Base-by-base conservation (phyloP, 2,329 filamentous ascomycete species). In the Ceratocystis ficicola region DNA sequence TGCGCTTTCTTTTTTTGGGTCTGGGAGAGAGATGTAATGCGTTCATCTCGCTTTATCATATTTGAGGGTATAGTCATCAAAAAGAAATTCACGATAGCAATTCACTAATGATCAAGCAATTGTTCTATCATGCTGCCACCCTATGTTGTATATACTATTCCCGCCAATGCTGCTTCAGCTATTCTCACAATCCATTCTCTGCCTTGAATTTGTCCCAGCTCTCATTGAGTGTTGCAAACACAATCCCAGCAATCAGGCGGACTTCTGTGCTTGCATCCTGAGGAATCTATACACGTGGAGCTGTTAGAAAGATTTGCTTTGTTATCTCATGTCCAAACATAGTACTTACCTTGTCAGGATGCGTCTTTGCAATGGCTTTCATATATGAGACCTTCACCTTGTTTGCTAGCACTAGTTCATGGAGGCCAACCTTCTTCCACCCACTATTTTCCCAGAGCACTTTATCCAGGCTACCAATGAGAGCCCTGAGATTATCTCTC, bases 361-460 rank as follows among this genome's bases (percentile, higher is more conserved):
- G 94, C 71, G 94, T 94, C 81, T 96, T 97, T 10, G 87, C 90
- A 81, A 99, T 97, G 5, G 93, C 94, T 83, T 96, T 96, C 94
- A 99, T 97, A 74, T 99, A 99, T 68, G 89, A 81, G 69, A 99
- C 87, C 83, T 99, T 99, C 74, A 97, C 94, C 80, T 93, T 96
- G 70, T 89, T 91, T 44, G 91, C 86, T 81, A 96, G 83, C 64
- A 99, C 88, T 70, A 99, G 76, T 77, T 99, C 94, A 69, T 92
- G 87, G 84, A 99, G 85, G 41, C 90, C 91, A 66, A 97, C 87
- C 79, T 95, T 96, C 79, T 96, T 96, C 94, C 94, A 99, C 3
- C 90, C 91, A 69, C 90, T 90, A 52, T 86, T 87, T 69, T 90
- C 86, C 94, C 94, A 99, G 32, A 99, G 80, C 32, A 99, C 91